phyloP scores from a whole-genome alignment of 352 stramenopile genomes.

The Pythium phragmiticola region DNA sequence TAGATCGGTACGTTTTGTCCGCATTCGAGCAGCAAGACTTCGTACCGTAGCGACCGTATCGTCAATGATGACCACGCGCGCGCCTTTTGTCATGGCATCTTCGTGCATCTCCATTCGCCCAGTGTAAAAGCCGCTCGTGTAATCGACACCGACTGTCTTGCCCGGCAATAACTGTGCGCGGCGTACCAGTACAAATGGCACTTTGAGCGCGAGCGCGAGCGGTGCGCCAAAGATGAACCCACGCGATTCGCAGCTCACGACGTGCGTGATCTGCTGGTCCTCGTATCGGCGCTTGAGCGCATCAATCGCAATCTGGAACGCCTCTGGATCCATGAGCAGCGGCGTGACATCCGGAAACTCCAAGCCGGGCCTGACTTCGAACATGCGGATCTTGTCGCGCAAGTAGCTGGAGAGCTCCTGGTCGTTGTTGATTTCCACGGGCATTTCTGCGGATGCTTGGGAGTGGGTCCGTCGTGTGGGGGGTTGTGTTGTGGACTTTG shows the following conservation, averaged over 20 bases:
- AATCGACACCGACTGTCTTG: conserved; percentile 79
- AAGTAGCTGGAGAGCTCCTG: conserved; percentile 61
- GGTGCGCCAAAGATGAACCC: conserved; percentile 83
- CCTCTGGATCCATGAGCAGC: conserved; percentile 62
- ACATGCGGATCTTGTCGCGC: conserved; percentile 65
- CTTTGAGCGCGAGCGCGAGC: conserved; percentile 61
- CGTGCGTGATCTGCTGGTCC: conserved; percentile 60
- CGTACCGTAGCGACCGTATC: conserved; percentile 75
- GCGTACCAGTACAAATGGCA: conserved; percentile 72
- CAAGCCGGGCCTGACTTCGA: conserved; percentile 53
- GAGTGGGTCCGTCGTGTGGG: background rate
- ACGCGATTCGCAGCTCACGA: conserved; percentile 79
- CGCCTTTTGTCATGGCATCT: conserved; percentile 68
- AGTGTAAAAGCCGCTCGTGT: conserved; percentile 71
- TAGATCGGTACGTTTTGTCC: background rate
- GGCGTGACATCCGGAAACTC: conserved; percentile 76
- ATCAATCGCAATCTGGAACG: conserved; percentile 76
- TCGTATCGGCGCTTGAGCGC: conserved; percentile 63
- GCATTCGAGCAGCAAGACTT: background rate
- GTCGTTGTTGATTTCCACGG: conserved; percentile 44
- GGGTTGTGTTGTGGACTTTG: conserved; percentile 1
- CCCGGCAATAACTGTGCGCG: conserved; percentile 58
- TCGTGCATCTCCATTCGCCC: conserved; percentile 81
- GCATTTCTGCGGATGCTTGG: conserved; percentile 9
- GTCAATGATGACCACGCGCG: conserved; percentile 76